phyloP scores from a whole-genome alignment of 305 asterid genomes.

The Plantago coronopus region DNA sequence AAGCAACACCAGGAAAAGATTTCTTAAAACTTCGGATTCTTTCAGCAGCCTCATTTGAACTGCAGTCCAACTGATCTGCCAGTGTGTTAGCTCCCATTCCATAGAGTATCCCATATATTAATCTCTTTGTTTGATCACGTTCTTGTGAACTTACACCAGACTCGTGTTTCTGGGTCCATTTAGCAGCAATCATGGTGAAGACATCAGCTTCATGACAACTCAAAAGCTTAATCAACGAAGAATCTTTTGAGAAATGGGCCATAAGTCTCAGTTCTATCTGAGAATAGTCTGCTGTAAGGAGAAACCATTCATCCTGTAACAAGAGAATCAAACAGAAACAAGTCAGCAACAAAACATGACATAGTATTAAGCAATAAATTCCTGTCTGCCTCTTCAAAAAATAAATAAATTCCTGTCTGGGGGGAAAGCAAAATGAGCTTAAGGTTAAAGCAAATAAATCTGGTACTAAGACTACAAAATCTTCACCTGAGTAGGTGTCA shows the following conservation, averaged over 20 bases:
- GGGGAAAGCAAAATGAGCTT: conserved; percentile 15
- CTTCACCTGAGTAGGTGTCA: conserved; percentile 84
- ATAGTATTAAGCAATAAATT: conserved; percentile 18
- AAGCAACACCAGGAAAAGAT: conserved; percentile 85
- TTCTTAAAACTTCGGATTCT: conserved; percentile 73
- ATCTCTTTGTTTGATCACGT: conserved; percentile 87
- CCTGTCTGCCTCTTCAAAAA: no score
- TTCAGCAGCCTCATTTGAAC: conserved; percentile 70
- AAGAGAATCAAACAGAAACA: conserved; percentile 30
- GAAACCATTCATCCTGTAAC: conserved; percentile 89
- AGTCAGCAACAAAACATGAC: conserved; percentile 24
- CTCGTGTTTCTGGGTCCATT: conserved; percentile 74
- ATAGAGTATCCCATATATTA: conserved; percentile 87
- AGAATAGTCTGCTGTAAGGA: conserved; percentile 89
- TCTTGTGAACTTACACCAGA: conserved; percentile 66
- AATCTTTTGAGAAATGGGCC: conserved; percentile 96
- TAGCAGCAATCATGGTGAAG: conserved; percentile 87
- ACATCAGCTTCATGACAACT: conserved; percentile 67
- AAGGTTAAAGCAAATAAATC: conserved; percentile 14
- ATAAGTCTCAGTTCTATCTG: conserved; percentile 95
- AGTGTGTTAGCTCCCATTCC: conserved; percentile 90
- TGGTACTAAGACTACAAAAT: conserved; percentile 18
- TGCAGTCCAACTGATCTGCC: conserved; percentile 86
- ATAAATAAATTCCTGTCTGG: conserved; percentile 16
- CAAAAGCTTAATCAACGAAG: conserved; percentile 64